These are phyloP conservation scores for Meyerozyma guilliermondii DNA, from an alignment of 1,139 yeast species.

Conservation along the genomic window DNA sequence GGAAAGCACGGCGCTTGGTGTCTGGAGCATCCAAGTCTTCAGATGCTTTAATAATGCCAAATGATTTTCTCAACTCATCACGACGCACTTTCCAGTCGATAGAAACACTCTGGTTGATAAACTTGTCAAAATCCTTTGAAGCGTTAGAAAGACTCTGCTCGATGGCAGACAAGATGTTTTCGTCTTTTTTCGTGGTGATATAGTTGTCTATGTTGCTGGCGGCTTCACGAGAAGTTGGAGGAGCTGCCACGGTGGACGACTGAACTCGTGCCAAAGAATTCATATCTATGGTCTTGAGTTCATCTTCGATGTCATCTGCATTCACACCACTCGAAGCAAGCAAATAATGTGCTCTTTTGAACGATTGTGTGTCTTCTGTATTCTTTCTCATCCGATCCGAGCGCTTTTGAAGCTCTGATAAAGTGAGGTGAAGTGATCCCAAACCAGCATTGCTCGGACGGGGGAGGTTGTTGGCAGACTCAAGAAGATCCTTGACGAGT, in stretches of 20 bases:
- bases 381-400: constrained; percentile 56
- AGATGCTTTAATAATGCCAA: constrained; percentile 37
- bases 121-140: constrained; percentile 76
- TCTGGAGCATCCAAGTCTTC: constrained; percentile 4
- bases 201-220: constrained; percentile 43
- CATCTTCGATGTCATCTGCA: constrained; percentile 79
- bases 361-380: constrained; percentile 37
- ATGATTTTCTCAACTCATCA: constrained; percentile 63
- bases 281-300: constrained; percentile 39
- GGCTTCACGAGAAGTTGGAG: background rate
- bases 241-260: constrained; percentile 1
- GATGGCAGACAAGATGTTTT: constrained; percentile 75
- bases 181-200: constrained; percentile 69
- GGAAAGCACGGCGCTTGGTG: constrained; percentile 14
- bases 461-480: constrained; percentile 68
- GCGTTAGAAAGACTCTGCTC: constrained; percentile 75
- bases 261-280: constrained; percentile 4
- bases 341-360: constrained; percentile 84
- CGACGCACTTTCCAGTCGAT: constrained; percentile 83
- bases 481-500: constrained; percentile 58
- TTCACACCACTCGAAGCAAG: constrained; percentile 87
- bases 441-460: constrained; percentile 52
- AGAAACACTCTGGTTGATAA: constrained; percentile 65
- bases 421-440: constrained; percentile 70
- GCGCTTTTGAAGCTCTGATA: constrained; percentile 71